Conservation (phyloP, 2,329 filamentous ascomycete species). For the Ceratocystis lukuohia region DNA sequence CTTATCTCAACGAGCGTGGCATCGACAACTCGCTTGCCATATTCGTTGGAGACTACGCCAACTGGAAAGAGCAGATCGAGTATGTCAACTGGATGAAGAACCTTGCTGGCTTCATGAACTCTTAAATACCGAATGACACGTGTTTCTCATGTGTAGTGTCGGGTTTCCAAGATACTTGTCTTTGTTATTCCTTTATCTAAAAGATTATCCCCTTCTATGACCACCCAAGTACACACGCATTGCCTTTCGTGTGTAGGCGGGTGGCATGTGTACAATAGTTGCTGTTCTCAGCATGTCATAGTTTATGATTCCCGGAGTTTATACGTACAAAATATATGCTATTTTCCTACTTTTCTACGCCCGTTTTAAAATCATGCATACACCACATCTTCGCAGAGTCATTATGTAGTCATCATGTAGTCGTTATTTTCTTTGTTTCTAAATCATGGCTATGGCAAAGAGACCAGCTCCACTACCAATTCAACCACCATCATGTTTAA, state of each 20-base stretch:
- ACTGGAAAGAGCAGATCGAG: constrained; percentile 97
- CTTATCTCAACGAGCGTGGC: constrained; percentile 87
- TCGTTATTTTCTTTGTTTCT: background rate
- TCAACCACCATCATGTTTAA: background rate
- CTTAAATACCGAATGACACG: constrained; percentile 48
- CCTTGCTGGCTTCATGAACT: constrained; percentile 56
- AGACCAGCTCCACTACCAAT: background rate
- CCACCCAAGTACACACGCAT: background rate
- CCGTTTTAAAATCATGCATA: too few species aligned
- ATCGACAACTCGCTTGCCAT: constrained; percentile 74
- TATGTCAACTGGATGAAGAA: constrained; percentile 82
- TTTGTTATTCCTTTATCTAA: background rate
- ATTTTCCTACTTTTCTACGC: background rate
- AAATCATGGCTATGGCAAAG: background rate
- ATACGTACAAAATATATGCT: background rate
- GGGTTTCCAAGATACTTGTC: background rate
- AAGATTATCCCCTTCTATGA: constrained; percentile 1
- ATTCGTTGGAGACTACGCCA: constrained; percentile 92
- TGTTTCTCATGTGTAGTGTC: background rate
- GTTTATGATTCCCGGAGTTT: constrained; percentile 8
- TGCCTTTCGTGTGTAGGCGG: background rate
- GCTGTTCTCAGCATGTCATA: constrained; percentile 2
- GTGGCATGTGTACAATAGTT: constrained; percentile 13
- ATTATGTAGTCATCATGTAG: too few species aligned
- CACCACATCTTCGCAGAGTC: too few species aligned